Conservation (phyloP, 192 early-diverging fungal genomes). For the Mortierella antarctica region DNA sequence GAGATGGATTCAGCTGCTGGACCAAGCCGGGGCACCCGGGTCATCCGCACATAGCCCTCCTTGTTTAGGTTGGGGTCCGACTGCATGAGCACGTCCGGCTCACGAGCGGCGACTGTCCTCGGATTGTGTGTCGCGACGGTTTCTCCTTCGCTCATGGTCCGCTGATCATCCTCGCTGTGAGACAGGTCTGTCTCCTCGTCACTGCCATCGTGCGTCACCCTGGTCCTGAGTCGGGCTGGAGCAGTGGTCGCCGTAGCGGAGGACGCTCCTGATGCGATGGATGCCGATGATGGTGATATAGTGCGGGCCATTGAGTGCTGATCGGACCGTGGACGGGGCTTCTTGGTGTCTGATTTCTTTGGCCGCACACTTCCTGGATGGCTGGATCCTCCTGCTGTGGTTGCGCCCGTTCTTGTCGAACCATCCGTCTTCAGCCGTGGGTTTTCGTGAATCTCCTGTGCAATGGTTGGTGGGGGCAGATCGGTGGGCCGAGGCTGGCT, state of each 20-base stretch:
- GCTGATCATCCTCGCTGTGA: conserved; percentile 9
- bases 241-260: neutral
- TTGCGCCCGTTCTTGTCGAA: neutral
- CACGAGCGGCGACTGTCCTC: conserved; percentile 2
- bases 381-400: neutral
- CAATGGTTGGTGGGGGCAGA: conserved; percentile 15
- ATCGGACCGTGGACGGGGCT: no score
- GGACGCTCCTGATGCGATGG: neutral
- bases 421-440: neutral
- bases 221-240: conserved; percentile 3
- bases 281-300: neutral
- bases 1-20: conserved; percentile 48
- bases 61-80: conserved; percentile 46
- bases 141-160: conserved; percentile 1
- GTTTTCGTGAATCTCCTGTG: conserved; percentile 16
- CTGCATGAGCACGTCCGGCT: conserved; percentile 43
- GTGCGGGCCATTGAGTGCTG: neutral
- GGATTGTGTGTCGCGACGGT: neutral
- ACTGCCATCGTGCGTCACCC: neutral
- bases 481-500: conserved; percentile 35
- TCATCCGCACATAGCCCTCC: conserved; percentile 50
- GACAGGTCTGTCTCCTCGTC: neutral
- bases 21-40: conserved; percentile 40
- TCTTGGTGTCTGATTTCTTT: no score
- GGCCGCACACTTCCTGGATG: no score